Conservation (phyloP, 2,329 filamentous ascomycete genomes). For the Lecanicillium sp. region DNA sequence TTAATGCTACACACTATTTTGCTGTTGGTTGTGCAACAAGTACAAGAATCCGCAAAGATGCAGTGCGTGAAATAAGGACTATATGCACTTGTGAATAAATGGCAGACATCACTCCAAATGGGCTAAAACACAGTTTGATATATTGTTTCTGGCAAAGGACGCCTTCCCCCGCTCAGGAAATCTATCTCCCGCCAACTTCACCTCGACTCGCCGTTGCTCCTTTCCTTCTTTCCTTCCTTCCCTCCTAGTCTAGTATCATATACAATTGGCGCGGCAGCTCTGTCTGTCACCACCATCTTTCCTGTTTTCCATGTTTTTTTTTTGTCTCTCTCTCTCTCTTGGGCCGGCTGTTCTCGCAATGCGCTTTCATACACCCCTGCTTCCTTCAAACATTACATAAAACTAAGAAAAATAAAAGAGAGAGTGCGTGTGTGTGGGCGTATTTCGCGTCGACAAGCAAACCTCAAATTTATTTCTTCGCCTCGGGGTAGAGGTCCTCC, state of each 20-base stretch:
- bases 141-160: neutral
- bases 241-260: slow-evolving; percentile 23
- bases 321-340: neutral
- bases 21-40: too few species aligned
- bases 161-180: neutral
- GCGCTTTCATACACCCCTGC: slow-evolving; percentile 1
- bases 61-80: too few species aligned
- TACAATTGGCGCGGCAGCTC: slow-evolving; percentile 27
- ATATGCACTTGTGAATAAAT: too few species aligned
- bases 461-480: slow-evolving; percentile 27
- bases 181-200: slow-evolving; percentile 21
- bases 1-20: too few species aligned
- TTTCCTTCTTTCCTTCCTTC: slow-evolving; percentile 8
- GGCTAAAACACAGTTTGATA: too few species aligned
- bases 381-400: neutral
- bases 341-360: too few species aligned
- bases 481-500: slow-evolving; percentile 82
- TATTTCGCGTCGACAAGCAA: slow-evolving; percentile 14
- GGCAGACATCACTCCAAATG: too few species aligned
- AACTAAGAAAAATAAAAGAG: neutral
- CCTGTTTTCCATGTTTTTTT: too few species aligned
- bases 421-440: slow-evolving; percentile 5
- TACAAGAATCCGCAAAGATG: too few species aligned
- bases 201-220: slow-evolving; percentile 14
- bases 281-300: too few species aligned